Conservation (phyloP, 2,329 filamentous ascomycete species). For the Arthrinium phaeospermum region DNA sequence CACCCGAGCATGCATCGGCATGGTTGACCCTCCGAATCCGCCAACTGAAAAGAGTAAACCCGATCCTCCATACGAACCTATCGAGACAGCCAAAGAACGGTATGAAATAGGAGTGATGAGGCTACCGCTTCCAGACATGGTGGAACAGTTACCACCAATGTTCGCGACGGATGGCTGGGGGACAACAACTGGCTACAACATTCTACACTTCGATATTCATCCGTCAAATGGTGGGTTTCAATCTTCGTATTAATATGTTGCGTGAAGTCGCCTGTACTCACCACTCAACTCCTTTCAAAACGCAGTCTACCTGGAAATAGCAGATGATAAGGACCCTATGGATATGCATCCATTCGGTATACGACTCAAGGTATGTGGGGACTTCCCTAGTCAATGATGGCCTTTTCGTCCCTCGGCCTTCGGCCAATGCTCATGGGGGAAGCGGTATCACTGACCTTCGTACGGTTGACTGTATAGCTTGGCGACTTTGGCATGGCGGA, state of each 20-base stretch:
- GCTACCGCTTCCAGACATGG: slow-evolving; percentile 4
- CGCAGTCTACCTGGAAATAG: neutral
- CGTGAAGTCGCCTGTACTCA: neutral
- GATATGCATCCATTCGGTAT: neutral
- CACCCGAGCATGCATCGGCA: neutral
- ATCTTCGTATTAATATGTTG: neutral
- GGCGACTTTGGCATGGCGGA: neutral
- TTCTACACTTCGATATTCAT: neutral
- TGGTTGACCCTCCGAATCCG: neutral
- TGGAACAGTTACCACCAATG: neutral
- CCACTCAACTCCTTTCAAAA: neutral
- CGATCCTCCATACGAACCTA: neutral
- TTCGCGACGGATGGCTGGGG: neutral
- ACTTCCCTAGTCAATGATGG: neutral
- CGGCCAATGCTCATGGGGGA: neutral
- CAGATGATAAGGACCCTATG: neutral
- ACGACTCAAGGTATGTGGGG: neutral
- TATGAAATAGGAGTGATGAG: neutral
- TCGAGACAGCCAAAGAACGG: neutral
- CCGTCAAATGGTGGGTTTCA: neutral
- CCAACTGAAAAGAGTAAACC: neutral
- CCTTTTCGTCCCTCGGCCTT: neutral
- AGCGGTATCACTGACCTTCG: neutral
- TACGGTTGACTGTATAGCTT: neutral
- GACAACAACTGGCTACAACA: neutral